Base-by-base conservation (phyloP, 306 rosid species). In the Benincasa hispida region DNA sequence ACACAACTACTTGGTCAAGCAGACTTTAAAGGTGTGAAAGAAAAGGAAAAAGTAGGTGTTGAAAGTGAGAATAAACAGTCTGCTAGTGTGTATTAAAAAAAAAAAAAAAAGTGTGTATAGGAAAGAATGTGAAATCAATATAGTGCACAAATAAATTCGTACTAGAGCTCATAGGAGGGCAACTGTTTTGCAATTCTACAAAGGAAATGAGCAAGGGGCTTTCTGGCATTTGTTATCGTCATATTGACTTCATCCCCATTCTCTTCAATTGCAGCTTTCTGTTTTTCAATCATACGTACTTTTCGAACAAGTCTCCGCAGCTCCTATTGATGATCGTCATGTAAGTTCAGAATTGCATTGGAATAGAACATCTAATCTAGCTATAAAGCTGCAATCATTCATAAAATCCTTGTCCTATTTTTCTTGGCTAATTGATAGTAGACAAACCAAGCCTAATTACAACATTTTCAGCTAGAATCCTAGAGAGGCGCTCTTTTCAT, bases 151-250 rank as follows among this genome's bases (percentile, higher is more conserved):
- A 27, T 15, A 47, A 68, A 75, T 51, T 70, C 3, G 41, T 30
- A 37, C 28, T 11, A 67, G 45, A 68, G 68, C 51, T 73, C 57
- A 83, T 82, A 88, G 77, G 68, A 17, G 48, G 84, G 81, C 82
- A 87, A 62, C 79, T 85, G 86, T 85, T 87, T 86, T 3, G 89
- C 88, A 70, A 94, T 68, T 56, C 62, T 54, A 41, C 65, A 83
- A 81, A 94, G 99, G 84, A 94, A 94, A 57, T 83, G 86, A 78
- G 85, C 81, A 81, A 94, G 95, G 48, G 96, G 82, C 82, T 79
- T 87, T 74, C 77, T 80, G 75, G 95, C 95, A 17, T 84, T 72
- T 77, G 35, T 55, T 47, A 70, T 69, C 1, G 78, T 81, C 51
- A 61, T 80, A 72, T 84, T 90, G 75, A 72, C 68, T 61, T 87